Percentiles rank a stretch among this genome's conserved stretches.
These are phyloP conservation scores for Aspergillus chevalieri DNA, from an alignment of 2,329 filamentous ascomycete genomes.

Conservation along the genomic window DNA sequence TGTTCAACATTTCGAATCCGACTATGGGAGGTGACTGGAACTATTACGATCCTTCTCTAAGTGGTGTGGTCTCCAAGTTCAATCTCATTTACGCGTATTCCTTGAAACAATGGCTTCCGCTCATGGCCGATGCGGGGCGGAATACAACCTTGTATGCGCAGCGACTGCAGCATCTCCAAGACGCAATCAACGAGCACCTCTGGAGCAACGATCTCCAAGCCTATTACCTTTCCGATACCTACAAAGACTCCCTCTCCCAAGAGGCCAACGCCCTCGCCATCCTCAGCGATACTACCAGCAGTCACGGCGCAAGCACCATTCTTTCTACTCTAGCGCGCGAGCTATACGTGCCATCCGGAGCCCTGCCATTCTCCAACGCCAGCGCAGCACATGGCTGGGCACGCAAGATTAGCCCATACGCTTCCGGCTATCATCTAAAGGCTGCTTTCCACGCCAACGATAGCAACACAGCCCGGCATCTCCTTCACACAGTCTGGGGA, in stretches of 20 bases:
- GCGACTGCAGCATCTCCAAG: slow-evolving; percentile 2
- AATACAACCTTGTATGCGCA: slow-evolving; percentile 3
- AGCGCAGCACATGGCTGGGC: slow-evolving; percentile 6
- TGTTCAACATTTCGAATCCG: slow-evolving; percentile 9
- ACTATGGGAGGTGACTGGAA: slow-evolving; percentile 9
- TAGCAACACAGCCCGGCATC: not conserved
- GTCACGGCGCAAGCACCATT: not conserved
- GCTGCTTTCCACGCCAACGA: slow-evolving; percentile 8
- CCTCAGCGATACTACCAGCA: slow-evolving; percentile 3
- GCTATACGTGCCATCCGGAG: slow-evolving; percentile 5
- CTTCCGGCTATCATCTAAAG: slow-evolving; percentile 10
- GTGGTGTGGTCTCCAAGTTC: slow-evolving; percentile 8
- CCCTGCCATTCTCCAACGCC: slow-evolving; percentile 10
- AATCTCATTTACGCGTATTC: slow-evolving; percentile 9
- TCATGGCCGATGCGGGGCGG: slow-evolving; percentile 1
- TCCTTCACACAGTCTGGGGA: slow-evolving; percentile 8
- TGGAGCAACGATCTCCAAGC: slow-evolving; percentile 9
- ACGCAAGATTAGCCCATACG: slow-evolving; percentile 7
- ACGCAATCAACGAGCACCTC: slow-evolving; percentile 6
- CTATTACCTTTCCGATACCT: slow-evolving; percentile 5
- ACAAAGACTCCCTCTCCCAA: slow-evolving; percentile 9
- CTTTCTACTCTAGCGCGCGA: slow-evolving; percentile 6
- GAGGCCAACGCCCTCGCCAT: slow-evolving; percentile 10
- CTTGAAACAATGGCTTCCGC: slow-evolving; percentile 7
- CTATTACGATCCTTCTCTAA: slow-evolving; percentile 8